phyloP scores from a whole-genome alignment of 78 protist genomes.

The Cavenderia fasciculata region DNA sequence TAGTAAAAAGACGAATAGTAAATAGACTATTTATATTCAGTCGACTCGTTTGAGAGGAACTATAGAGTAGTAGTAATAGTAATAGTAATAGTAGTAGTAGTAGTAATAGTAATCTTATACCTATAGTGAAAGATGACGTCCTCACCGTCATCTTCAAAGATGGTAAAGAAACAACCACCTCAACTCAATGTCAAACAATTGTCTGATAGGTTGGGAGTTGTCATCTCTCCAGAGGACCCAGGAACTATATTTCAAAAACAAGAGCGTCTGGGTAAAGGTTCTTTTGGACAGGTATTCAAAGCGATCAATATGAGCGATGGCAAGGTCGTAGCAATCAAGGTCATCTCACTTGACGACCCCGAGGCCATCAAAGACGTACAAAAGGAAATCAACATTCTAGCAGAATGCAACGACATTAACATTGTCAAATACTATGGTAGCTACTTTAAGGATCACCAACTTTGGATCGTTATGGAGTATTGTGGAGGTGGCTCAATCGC shows the following conservation, averaged over 20 bases:
- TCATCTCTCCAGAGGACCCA: conserved; percentile 75
- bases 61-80: too few species aligned
- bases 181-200: conserved; percentile 52
- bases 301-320: conserved; percentile 48
- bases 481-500: conserved; percentile 94
- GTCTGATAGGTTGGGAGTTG: conserved; percentile 68
- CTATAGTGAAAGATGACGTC: too few species aligned
- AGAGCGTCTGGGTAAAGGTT: conserved; percentile 75
- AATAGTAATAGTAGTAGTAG: too few species aligned
- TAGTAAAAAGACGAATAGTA: too few species aligned
- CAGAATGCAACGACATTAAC: conserved; percentile 64
- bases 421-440: conserved; percentile 60
- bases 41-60: too few species aligned
- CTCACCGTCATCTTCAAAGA: too few species aligned
- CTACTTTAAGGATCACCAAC: conserved; percentile 70
- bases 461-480: conserved; percentile 96
- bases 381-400: conserved; percentile 48
- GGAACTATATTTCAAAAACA: conserved; percentile 42
- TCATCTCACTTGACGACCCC: conserved; percentile 68
- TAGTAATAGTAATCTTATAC: too few species aligned
- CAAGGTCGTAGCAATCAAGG: conserved; percentile 70
- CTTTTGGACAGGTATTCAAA: conserved; percentile 68
- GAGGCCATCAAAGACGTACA: conserved; percentile 74
- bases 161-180: conserved; percentile 64
- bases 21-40: too few species aligned